Conservation (phyloP, 768 basidiomycete species). For the Gymnopilus dilepis region DNA sequence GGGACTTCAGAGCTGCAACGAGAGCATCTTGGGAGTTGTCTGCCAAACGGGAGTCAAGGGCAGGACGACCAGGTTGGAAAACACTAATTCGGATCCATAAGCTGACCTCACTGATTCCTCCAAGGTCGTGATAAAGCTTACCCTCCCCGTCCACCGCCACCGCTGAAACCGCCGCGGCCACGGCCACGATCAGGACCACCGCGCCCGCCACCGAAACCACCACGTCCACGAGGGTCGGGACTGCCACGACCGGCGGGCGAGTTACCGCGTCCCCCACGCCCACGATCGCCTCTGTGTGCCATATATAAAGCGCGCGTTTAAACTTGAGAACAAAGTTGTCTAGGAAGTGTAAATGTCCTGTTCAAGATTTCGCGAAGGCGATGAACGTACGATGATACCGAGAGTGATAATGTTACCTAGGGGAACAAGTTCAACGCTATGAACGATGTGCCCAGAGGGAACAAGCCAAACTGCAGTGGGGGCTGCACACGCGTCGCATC, state of each 20-base stretch:
- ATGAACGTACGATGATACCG: constrained; percentile 6
- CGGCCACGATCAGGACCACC: constrained; percentile 39
- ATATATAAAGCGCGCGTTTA: constrained; percentile 20
- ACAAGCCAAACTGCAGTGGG: constrained; percentile 27
- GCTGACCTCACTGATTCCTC: neutral
- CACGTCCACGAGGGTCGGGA: constrained; percentile 26
- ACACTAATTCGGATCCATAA: constrained; percentile 35
- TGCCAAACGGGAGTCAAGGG: constrained; percentile 47
- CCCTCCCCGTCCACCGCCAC: constrained; percentile 46
- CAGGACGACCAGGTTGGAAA: constrained; percentile 42
- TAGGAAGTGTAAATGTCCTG: constrained; percentile 9
- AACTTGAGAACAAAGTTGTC: constrained; percentile 4
- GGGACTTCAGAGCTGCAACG: constrained; percentile 39
- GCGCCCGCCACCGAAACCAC: constrained; percentile 14
- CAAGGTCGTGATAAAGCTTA: constrained; percentile 23
- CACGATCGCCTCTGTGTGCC: constrained; percentile 42
- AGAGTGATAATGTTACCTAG: constrained; percentile 29
- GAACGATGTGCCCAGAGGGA: constrained; percentile 32
- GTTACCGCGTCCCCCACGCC: constrained; percentile 41
- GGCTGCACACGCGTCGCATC: neutral
- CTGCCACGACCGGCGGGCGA: constrained; percentile 33
- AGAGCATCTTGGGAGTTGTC: constrained; percentile 48
- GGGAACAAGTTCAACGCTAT: constrained; percentile 32
- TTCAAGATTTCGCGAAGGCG: constrained; percentile 1
- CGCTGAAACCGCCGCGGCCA: constrained; percentile 37